Evolutionary conservation across 192 early-diverging fungal species (phyloP).

Genomic region (Podila minutissima): DNA sequence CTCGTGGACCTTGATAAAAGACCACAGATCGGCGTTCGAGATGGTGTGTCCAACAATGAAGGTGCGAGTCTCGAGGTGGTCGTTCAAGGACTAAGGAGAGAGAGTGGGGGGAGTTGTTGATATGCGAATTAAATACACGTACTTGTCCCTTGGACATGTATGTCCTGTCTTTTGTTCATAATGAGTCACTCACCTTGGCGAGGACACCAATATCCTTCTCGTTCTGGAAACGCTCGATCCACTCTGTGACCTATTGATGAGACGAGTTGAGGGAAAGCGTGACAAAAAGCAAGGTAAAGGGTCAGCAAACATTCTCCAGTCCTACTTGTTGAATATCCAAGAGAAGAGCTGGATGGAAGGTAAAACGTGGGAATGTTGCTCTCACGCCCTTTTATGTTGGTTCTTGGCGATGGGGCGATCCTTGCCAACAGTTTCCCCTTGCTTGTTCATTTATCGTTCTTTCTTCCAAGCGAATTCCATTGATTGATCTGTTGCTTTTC

Average conservation of each 20-base stretch:
- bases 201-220: conserved; percentile 40
- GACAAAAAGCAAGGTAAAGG: neutral
- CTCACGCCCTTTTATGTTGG: neutral
- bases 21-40: conserved; percentile 71
- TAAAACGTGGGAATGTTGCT: neutral
- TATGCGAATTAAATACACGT: neutral
- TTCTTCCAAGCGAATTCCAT: neutral
- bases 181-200: conserved; percentile 35
- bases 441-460: neutral
- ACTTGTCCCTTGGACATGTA: neutral
- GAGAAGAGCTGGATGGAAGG: neutral
- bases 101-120: neutral
- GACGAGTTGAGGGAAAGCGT: neutral
- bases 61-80: conserved; percentile 69
- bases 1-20: conserved; percentile 72
- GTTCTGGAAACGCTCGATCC: conserved; percentile 33
- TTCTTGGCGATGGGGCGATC: too few relatives aligned
- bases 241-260: conserved; percentile 25
- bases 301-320: neutral
- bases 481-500: neutral
- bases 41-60: conserved; percentile 73
- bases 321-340: neutral
- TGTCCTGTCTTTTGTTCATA: neutral
- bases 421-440: neutral
- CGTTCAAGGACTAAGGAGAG: conserved; percentile 61